phyloP scores from a whole-genome alignment of 2,329 filamentous ascomycete genomes.

The Fusarium mangiferae region DNA sequence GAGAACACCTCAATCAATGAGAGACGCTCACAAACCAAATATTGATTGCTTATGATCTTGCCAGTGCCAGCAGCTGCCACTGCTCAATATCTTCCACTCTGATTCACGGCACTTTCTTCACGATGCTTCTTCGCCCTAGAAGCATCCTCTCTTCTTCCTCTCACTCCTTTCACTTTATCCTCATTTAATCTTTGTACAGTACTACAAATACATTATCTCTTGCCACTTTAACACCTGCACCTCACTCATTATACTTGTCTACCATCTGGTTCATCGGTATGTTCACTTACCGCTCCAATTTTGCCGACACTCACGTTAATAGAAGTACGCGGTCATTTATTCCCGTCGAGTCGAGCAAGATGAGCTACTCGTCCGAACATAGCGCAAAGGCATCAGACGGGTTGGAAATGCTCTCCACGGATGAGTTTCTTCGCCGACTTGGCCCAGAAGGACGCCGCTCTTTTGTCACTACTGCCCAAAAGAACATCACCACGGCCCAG shows the following conservation, averaged over 20 bases:
- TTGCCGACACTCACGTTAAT: accelerated
- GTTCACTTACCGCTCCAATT: neutral
- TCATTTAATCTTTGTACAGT: neutral
- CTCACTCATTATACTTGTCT: neutral
- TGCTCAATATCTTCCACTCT: accelerated
- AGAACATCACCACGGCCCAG: neutral
- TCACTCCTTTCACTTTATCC: neutral
- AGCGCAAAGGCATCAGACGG: accelerated
- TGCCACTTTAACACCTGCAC: neutral
- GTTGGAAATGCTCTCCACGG: accelerated
- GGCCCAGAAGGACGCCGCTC: neutral
- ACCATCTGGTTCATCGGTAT: neutral
- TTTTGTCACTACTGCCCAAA: neutral
- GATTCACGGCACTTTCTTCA: accelerated
- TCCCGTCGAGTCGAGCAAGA: accelerated
- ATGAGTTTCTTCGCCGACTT: neutral
- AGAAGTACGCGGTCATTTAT: neutral
- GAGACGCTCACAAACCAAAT: neutral
- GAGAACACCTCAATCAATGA: neutral
- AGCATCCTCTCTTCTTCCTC: neutral
- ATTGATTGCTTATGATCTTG: neutral
- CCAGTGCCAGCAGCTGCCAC: neutral
- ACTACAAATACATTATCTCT: neutral
- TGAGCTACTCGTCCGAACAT: neutral
- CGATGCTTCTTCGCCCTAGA: accelerated